A percentile compares a stretch with the other conserved stretches of the same genome.
Evolutionary conservation across 805 yeast species (phyloP).

Genomic region (Hanseniaspora singularis): DNA sequence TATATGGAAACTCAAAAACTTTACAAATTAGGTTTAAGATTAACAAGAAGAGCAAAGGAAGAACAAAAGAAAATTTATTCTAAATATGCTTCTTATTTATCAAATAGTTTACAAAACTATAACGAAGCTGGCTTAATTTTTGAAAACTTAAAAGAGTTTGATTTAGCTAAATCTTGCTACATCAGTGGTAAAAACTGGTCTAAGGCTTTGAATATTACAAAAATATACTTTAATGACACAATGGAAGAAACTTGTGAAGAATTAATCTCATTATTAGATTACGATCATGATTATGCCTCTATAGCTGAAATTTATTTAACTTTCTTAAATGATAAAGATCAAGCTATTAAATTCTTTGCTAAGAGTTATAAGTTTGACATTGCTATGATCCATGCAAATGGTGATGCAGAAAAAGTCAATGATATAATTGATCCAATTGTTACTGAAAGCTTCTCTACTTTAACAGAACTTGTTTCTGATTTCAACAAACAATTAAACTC

Average conservation of each 20-base stretch:
- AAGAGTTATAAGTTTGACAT: constrained; percentile 62
- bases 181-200: constrained; percentile 67
- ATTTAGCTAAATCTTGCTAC: constrained; percentile 59
- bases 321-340: constrained; percentile 48
- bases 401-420: constrained; percentile 37
- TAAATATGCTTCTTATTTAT: constrained; percentile 52
- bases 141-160: constrained; percentile 50
- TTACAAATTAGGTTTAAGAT: constrained; percentile 53
- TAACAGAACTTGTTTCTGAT: constrained; percentile 87
- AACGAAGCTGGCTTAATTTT: constrained; percentile 68
- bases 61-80: constrained; percentile 45
- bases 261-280: constrained; percentile 48
- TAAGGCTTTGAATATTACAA: constrained; percentile 61
- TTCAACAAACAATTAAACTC: constrained; percentile 76
- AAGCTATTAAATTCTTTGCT: constrained; percentile 57
- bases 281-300: constrained; percentile 60
- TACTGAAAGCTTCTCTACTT: constrained; percentile 75
- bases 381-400: constrained; percentile 45
- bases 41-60: constrained; percentile 45
- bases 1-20: constrained; percentile 61
- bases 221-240: constrained; percentile 31
- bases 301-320: constrained; percentile 67
- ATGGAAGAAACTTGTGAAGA: constrained; percentile 42
- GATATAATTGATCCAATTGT: constrained; percentile 58
- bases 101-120: constrained; percentile 40